A percentile compares a stretch with the other conserved stretches of the same genome.
Evolutionary conservation across 176 grass and related monocot species (phyloP).

Genomic region (Triticum urartu): DNA sequence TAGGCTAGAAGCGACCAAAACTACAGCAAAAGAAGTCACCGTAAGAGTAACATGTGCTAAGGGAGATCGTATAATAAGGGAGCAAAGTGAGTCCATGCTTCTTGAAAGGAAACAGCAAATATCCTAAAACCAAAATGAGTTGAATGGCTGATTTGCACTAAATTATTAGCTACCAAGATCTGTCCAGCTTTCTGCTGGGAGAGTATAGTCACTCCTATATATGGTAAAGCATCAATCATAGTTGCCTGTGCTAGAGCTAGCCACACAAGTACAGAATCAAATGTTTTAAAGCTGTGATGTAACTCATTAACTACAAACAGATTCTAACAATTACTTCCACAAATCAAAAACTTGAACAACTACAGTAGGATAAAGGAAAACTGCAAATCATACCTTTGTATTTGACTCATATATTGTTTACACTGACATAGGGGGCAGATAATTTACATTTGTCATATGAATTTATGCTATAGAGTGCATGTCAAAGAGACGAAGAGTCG

Average conservation of each 20-base stretch:
- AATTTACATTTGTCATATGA: slow-evolving; percentile 22
- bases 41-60: not conserved
- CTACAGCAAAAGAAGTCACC: not conserved
- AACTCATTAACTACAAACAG: not conserved
- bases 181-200: not conserved
- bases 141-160: not conserved
- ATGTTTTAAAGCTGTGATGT: not conserved
- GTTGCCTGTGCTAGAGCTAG: not conserved
- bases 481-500: not conserved
- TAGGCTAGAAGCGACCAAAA: not conserved
- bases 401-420: slow-evolving; percentile 25
- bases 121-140: slow-evolving; percentile 10
- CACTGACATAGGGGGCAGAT: slow-evolving; percentile 13
- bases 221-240: slow-evolving; percentile 7
- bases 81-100: slow-evolving; percentile 7
- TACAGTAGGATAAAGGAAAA: not conserved
- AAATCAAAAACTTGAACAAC: not conserved
- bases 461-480: not conserved
- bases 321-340: not conserved
- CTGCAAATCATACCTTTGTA: slow-evolving; percentile 7
- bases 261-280: not conserved
- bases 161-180: not conserved
- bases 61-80: not conserved
- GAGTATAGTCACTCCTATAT: not conserved
- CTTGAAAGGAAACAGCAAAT: not conserved